Base-by-base conservation (phyloP, 2,329 filamentous ascomycete species). In the Penicillium occitanis region DNA sequence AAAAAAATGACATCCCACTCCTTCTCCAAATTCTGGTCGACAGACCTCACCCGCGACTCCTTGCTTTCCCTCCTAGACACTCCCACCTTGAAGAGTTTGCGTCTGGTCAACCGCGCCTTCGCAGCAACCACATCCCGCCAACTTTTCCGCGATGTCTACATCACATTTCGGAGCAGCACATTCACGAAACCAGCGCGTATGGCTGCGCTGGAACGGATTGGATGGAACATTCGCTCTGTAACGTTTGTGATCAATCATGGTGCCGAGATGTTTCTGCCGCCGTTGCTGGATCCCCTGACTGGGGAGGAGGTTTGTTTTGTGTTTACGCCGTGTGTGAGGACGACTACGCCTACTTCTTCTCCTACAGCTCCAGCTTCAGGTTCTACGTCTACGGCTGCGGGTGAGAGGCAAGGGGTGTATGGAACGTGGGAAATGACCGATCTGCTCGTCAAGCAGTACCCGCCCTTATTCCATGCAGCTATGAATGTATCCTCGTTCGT, bases 401-500 rank as follows among this genome's bases (percentile, higher is more conserved):
- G 14, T 5, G 63, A n/a, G 61, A 70, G 37, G 90, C 90, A 61
- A 94, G 92, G 50, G 28, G 50, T 53, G 79, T 96, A 96, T 76
- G 91, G 90, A 70, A 91, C 89, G 75, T 84, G 86, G 71, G 90
- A 92, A 72, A 87, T 95, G 73, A 92, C 89, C 68, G 90, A 94
- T 74, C 85, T 96, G 66, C 84, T 96, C 68, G 91, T 92, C 14
- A 88, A 92, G 74, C 92, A 96, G 79, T 96, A 96, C 73, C 91
- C 92, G 62, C 91, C 93, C 5, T 81, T 96, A 2, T 96, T 96
- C 79, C 93, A 97, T 74, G 91, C 92, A 6, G 91, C 93, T 7
- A 94, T 91, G 68, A 95, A 97, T 74, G 90, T 96, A 6, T 87
- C 91, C 5, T 91, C 91, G 46, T 96, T 97, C 80, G 88, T 94